phyloP scores from a whole-genome alignment of 768 basidiomycete species.

The Leccinum rimulosum region DNA sequence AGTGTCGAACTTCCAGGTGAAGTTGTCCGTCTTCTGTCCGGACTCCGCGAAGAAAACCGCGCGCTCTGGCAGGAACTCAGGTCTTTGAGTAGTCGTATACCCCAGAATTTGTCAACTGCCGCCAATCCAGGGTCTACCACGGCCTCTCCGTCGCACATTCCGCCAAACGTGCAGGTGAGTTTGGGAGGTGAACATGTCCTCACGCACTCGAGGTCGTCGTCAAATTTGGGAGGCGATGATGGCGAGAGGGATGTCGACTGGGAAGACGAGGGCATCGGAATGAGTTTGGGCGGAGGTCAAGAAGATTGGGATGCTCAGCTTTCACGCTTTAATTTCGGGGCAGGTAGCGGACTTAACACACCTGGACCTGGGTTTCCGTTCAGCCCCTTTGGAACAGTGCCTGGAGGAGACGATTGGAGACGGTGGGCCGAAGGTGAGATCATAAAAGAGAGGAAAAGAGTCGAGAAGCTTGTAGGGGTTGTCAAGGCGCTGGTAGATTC shows the following conservation, averaged over 20 bases:
- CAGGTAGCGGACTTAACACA: conserved; percentile 11
- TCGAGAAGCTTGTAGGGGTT: conserved; percentile 57
- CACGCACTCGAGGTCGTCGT: conserved; percentile 28
- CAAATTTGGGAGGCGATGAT: conserved; percentile 26
- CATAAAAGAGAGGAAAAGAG: conserved; percentile 58
- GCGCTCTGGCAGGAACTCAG: conserved; percentile 46
- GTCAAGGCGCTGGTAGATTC: conserved; percentile 64
- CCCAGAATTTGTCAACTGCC: conserved; percentile 10
- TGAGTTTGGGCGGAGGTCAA: conserved; percentile 12
- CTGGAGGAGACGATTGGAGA: conserved; percentile 26
- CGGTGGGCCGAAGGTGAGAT: conserved; percentile 36
- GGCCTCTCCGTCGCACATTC: neutral
- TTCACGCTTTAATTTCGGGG: conserved; percentile 14
- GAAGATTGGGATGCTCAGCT: conserved; percentile 27
- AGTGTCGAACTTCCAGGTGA: conserved; percentile 82
- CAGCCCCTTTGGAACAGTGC: conserved; percentile 4
- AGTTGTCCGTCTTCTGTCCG: conserved; percentile 50
- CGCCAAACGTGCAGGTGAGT: conserved; percentile 6
- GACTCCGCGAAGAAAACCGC: conserved; percentile 72
- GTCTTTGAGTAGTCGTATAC: conserved; percentile 22
- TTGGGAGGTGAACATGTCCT: conserved; percentile 19
- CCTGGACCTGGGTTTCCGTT: conserved; percentile 13
- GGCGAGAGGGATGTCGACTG: conserved; percentile 27
- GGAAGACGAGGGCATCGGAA: conserved; percentile 26
- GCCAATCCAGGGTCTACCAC: conserved; percentile 1